Base-by-base conservation (phyloP, 2,329 filamentous ascomycete species). In the Aspergillus sp. region DNA sequence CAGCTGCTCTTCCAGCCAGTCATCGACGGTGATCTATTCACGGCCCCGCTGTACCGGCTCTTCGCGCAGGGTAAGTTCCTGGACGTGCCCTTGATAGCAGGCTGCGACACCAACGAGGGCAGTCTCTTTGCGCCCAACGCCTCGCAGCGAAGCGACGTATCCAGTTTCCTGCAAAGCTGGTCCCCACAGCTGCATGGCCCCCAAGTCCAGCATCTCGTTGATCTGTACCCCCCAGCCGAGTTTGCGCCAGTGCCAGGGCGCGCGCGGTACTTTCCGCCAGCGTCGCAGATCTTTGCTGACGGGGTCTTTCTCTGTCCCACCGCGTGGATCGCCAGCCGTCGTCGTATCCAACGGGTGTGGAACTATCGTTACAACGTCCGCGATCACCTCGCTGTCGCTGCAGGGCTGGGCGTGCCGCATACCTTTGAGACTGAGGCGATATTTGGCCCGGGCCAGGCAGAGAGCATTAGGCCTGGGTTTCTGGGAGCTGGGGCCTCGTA, bases 331-430 rank as follows among this genome's bases (percentile, higher is more conserved):
- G 5, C 12, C 12, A 37, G 34, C n/a, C 34, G 15, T 15, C 34
- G 12, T n/a, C 34, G 12, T 37, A 3, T 37, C 34, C 34, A 13
- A 37, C 34, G 34, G 1, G 73, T 75, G 6, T 82, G 79, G 76
- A 76, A 77, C 45, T 82, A 82, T 60, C 72, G 78, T 0, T 82
- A 77, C 72, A 79, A 82, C 45, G 77, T 82, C 2, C 74, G 71
- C 12, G 68, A 73, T 12, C 70, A 73, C 1, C 64, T 69, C 2
- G 71, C 77, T 45, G 69, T 78, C 2, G 71, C 70, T 2, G 50
- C 54, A 0, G 75, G 70, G 2, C 72, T 73, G 24, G 76, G 76
- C 1, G 74, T 76, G 2, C 70, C 73, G 1, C 76, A 78, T 59
- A 68, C 71, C 1, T 71, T 70, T 6, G 68, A 70, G 48, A 55